A percentile compares a stretch with the other conserved stretches of the same genome.
Conservation (phyloP, 257 asterid genomes). For the Galeopsis tetrahit region DNA sequence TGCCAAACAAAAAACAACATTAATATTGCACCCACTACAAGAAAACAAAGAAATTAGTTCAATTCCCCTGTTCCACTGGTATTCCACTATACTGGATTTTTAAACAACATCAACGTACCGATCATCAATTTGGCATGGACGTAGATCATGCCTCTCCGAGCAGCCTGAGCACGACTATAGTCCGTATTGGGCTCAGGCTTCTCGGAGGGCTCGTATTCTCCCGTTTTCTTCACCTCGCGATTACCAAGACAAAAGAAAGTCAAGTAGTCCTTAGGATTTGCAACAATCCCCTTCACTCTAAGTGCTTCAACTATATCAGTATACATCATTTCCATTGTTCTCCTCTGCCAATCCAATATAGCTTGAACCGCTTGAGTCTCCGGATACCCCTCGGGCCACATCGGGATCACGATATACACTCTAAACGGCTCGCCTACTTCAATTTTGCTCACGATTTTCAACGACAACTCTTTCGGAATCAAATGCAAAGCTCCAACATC, state of each 20-base stretch:
- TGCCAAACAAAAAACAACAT: conserved; percentile 35
- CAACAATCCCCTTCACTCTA: conserved; percentile 59
- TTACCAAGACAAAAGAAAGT: conserved; percentile 77
- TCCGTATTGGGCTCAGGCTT: conserved; percentile 57
- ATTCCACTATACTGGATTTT: too few relatives aligned
- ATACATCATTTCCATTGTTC: conserved; percentile 82
- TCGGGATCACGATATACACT: conserved; percentile 67
- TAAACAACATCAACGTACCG: conserved; percentile 39
- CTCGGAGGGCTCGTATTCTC: conserved; percentile 59
- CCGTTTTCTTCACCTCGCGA: conserved; percentile 58
- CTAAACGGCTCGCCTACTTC: conserved; percentile 62
- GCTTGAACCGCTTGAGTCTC: conserved; percentile 61
- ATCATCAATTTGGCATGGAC: conserved; percentile 85
- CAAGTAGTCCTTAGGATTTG: conserved; percentile 65
- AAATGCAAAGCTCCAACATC: conserved; percentile 60
- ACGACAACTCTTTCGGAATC: conserved; percentile 66
- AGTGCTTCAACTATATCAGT: conserved; percentile 54
- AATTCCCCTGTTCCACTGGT: too few relatives aligned
- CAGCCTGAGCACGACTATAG: conserved; percentile 57
- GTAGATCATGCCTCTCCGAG: conserved; percentile 73
- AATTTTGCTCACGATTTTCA: conserved; percentile 68
- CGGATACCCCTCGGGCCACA: conserved; percentile 87
- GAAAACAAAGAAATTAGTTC: too few relatives aligned
- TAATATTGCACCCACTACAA: too few relatives aligned
- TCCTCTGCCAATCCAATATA: conserved; percentile 70